Base-by-base conservation (phyloP, 306 rosid species). In the Oemleria cerasiformis region DNA sequence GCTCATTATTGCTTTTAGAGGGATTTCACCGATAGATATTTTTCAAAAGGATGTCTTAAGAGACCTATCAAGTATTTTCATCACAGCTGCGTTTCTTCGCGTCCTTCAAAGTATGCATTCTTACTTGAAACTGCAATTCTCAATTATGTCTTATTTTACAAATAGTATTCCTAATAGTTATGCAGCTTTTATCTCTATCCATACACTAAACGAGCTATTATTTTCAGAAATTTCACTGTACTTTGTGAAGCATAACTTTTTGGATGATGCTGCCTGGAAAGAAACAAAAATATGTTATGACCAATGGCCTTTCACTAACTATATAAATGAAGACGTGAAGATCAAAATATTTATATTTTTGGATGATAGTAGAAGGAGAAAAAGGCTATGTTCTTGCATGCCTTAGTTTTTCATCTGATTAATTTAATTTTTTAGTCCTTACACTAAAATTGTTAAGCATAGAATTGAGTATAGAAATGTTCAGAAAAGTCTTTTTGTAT, bases 61-160 rank as follows among this genome's bases (percentile, higher is more conserved):
- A 70, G 45, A 82, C 6, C 79, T 91, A 63, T 89, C 99, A 20
- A 94, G 97, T 76, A 83, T 94, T 81, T 94, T 94, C 90, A 91
- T 94, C 83, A 91, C 99, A 20, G 96, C 99, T 64, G 97, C 99
- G 25, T 3, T 91, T 78, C 87, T 94, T 48, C 99, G 99, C 42
- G 67, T 94, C 23, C 90, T 94, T 77, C 99, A 94, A 74, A 88
- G 99, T 94, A 94, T 44, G 87, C 73, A 23, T 44, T 63, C 72
- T 81, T 55, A 64, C 73, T 53, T 70, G 40, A 62, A 75, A 21
- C 20, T 5, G 34, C 72, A 55, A 44, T 43, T 15, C 43, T 57
- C 55, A 43, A 34, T 69, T 45, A 51, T 69, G 8, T 20, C 13
- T 30, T 17, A 6, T 25, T 54, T 34, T 54, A 13, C 65, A 53